These are phyloP conservation scores for Colletotrichum noveboracense DNA, from an alignment of 2,329 filamentous ascomycete species.

Conservation along the genomic window DNA sequence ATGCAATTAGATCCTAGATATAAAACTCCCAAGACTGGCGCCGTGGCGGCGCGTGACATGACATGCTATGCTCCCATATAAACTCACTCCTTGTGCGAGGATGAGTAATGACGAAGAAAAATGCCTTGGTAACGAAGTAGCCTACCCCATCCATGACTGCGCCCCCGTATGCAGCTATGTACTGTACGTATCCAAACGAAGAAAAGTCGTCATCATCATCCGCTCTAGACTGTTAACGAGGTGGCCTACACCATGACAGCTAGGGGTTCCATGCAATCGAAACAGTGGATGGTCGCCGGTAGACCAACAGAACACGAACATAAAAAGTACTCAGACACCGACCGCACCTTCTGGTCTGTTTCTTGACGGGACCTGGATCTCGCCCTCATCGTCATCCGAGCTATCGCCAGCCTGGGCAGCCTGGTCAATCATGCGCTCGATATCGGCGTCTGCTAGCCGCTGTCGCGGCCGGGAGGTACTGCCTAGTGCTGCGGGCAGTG, in stretches of 20 bases:
- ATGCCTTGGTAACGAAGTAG: background rate
- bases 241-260: background rate
- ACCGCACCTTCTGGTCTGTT: conserved; percentile 31
- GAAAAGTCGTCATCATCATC: conserved; percentile 17
- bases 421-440: conserved; percentile 63
- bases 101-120: background rate
- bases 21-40: background rate
- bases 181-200: conserved; percentile 3
- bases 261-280: background rate
- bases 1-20: background rate
- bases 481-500: conserved; percentile 55
- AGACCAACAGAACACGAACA: background rate
- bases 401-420: conserved; percentile 55
- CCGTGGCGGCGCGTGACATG: background rate
- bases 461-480: conserved; percentile 41
- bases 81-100: background rate
- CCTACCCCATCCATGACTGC: background rate
- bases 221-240: background rate
- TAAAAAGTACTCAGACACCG: background rate
- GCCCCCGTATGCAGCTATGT: background rate
- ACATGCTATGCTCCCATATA: background rate
- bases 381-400: conserved; percentile 60
- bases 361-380: conserved; percentile 54
- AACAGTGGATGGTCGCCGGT: background rate
- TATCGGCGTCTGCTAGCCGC: conserved; percentile 58